Base-by-base conservation (phyloP, 768 basidiomycete species). In the Boletus tomentosulus region DNA sequence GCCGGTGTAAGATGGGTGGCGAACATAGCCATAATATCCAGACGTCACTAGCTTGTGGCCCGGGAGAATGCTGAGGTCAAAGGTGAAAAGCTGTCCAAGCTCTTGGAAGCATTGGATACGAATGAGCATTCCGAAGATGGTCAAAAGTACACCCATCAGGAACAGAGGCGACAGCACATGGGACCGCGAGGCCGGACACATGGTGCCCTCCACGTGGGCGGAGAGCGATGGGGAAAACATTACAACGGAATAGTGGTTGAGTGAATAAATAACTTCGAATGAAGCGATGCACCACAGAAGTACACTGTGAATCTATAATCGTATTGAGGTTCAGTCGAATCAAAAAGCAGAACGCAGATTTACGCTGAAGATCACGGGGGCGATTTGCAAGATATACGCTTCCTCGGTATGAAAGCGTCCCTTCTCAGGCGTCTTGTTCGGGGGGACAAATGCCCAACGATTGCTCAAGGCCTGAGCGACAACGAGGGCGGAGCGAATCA, bases 1-100 rank as follows among this genome's bases (percentile, higher is more conserved):
- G n/a, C 81, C 80, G 0, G 78, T 76, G 62, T 81, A 82, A 0
- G 79, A 74, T 16, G 81, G 81, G 65, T 83, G 81, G 7, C 81
- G 77, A 49, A 82, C 81, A 53, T 76, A 75, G 6, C 66, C 53
- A 62, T 83, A 83, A 54, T 73, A 77, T 19, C 79, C 75, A n/a
- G 66, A 62, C 3, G 79, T 81, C 57, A 83, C 68, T 43, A 83
- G 73, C 46, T 66, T 73, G 67, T 84, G 82, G 31, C 70, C 64
- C 2, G 80, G 79, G 51, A 77, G 78, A 39, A 83, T 64, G 44
- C 80, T 80, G 46, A 84, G 73, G 60, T 82, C 81, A 62, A 82
- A 83, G 0, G 82, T 83, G 70, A 84, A 84, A 51, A 82, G 66
- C 2, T 72, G 62, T 2, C 81, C 82, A 22, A 83, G 78, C 24